Evolutionary conservation across 768 basidiomycete genomes (phyloP), one percentile per base, ranked within the genome.

Genomic region (Lepiota brunneoincarnata): DNA sequence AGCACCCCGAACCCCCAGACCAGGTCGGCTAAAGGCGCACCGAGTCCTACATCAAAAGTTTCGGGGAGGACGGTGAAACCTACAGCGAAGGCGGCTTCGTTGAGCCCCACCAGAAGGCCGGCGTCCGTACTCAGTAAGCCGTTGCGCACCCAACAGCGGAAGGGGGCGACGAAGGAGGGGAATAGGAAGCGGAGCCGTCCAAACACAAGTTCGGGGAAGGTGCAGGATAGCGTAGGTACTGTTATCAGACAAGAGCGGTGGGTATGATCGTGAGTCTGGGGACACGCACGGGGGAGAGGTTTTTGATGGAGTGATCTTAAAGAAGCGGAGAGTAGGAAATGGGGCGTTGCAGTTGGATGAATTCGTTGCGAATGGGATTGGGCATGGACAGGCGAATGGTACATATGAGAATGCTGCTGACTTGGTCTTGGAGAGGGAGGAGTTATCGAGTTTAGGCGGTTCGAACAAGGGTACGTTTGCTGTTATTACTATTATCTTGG

Each of bases 271-370:
- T 39, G 39, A 26, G 39, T 34, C 18, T n/a, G 44, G 24, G 18
- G 20, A 18, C 21, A 17, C 43, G 7, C 26, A 54, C n/a, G 34
- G 28, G 10, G 41, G n/a, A 35, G 53, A 54, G 20, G n/a, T 54
- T 7, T 54, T 54, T 18, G 53, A 54, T n/a, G 53, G 53, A 5
- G 53, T 54, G 6, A 18, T 54, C 6, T 41, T 54, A n/a, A 41
- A 47, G 23, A 54, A 24, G 20, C 45, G 53, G 15, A 28, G 28
- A 17, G 21, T 20, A 17, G 40, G 17, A 31, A 20, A 18, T n/a
- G 34, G 31, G 6, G 28, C 11, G 3, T 18, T 47, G 11, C 53
- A 54, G 17, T 17, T 48, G 20, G 53, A 54, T 28, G 53, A 54
- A 21, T 54, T 54, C 21, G 46, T 54, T 6, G 53, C 53, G 4